phyloP scores from a whole-genome alignment of 2,329 filamentous ascomycete species.

The Scortechinia acanthostroma region DNA sequence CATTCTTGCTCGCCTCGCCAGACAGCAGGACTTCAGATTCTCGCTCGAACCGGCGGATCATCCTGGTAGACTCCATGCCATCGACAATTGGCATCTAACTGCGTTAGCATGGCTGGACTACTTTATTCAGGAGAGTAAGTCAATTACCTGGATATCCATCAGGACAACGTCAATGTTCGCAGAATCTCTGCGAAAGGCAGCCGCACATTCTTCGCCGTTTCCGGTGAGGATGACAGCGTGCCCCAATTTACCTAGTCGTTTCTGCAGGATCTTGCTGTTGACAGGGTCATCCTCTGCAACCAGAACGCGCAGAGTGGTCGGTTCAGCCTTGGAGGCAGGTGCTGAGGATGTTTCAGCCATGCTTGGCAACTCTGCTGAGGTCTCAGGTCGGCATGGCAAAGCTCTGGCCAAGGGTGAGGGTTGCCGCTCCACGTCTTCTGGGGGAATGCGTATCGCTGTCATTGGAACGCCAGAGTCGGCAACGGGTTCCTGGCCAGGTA shows the following conservation, averaged over 20 bases:
- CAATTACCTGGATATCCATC: conserved; percentile 89
- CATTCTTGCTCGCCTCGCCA: conserved; percentile 46
- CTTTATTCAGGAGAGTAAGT: too few species aligned
- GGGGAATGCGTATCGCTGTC: too few species aligned
- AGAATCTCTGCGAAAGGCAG: conserved; percentile 57
- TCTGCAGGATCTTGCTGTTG: conserved; percentile 75
- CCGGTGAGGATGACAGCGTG: conserved; percentile 67
- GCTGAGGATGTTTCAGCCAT: conserved; percentile 3
- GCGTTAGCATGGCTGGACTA: too few species aligned
- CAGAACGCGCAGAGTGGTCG: conserved; percentile 51
- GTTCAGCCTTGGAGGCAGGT: conserved; percentile 3
- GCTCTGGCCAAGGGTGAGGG: too few species aligned
- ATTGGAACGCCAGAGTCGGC: too few species aligned
- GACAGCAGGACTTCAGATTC: conserved; percentile 52
- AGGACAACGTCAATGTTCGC: conserved; percentile 69
- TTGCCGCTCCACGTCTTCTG: conserved; percentile 4
- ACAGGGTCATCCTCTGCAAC: conserved; percentile 85
- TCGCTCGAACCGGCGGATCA: conserved; percentile 72
- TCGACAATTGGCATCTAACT: conserved; percentile 94
- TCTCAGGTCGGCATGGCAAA: too few species aligned
- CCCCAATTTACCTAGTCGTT: conserved; percentile 70
- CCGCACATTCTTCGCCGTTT: conserved; percentile 79
- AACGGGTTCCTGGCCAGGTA: too few species aligned
- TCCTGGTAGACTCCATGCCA: conserved; percentile 72
- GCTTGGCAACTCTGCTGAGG: neutral